phyloP scores from a whole-genome alignment of 768 basidiomycete genomes.

The Phylloporus scabripes region DNA sequence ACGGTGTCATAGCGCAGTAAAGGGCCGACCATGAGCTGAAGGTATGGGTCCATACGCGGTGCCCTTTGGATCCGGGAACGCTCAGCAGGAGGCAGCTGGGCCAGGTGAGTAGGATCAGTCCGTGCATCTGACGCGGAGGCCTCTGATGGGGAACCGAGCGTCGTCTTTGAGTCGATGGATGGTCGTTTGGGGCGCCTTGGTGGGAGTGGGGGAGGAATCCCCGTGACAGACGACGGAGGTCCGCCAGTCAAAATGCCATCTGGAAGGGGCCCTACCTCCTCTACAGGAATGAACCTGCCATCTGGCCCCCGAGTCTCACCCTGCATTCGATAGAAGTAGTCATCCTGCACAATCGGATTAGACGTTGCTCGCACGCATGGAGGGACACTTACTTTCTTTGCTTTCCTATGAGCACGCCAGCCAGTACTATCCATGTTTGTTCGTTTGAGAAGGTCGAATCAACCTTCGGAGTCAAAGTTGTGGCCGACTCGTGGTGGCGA shows the following conservation, averaged over 20 bases:
- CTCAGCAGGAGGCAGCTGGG: constrained; percentile 55
- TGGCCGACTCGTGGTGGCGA: neutral
- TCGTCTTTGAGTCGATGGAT: constrained; percentile 21
- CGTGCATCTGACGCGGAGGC: constrained; percentile 2
- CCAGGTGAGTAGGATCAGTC: constrained; percentile 33
- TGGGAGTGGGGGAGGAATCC: constrained; percentile 40
- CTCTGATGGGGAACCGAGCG: constrained; percentile 23
- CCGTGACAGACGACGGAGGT: constrained; percentile 35
- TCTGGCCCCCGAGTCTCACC: constrained; percentile 39
- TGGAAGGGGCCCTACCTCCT: constrained; percentile 56
- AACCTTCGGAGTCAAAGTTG: neutral
- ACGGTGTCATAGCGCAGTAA: constrained; percentile 88
- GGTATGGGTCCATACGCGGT: constrained; percentile 71
- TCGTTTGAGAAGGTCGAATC: neutral
- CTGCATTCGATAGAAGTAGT: constrained; percentile 18
- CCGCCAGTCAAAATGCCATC: constrained; percentile 55
- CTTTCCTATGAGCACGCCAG: constrained; percentile 67
- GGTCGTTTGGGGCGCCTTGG: constrained; percentile 26
- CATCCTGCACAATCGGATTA: constrained; percentile 27
- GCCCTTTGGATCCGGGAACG: constrained; percentile 54
- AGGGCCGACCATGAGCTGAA: constrained; percentile 91
- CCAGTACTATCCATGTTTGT: constrained; percentile 66
- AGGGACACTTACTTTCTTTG: constrained; percentile 41
- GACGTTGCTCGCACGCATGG: neutral
- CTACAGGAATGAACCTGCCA: constrained; percentile 49